Evolutionary conservation across 495 filamentous ascomycete species (phyloP).

Genomic region (Neurospora sp.): DNA sequence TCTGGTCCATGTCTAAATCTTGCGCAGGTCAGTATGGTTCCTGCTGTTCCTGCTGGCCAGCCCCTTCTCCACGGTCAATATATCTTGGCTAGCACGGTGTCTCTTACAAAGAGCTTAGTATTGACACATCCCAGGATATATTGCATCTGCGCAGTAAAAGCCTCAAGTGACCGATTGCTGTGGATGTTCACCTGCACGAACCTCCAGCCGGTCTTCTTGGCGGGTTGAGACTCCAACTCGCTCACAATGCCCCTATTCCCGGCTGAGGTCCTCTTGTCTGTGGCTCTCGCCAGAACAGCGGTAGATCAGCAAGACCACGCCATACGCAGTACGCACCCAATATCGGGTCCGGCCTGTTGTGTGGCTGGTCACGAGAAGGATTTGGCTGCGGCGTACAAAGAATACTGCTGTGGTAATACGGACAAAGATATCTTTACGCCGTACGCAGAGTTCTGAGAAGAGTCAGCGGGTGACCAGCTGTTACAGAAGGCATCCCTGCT

Average conservation of each 20-base stretch:
- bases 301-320: neutral
- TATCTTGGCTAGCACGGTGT: neutral
- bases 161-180: neutral
- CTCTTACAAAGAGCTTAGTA: neutral
- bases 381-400: neutral
- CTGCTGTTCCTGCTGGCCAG: neutral
- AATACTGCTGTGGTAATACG: neutral
- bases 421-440: neutral
- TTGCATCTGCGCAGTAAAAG: neutral
- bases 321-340: neutral
- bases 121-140: neutral
- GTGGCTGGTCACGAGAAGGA: neutral
- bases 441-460: neutral
- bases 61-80: neutral
- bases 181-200: neutral
- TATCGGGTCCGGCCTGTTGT: neutral
- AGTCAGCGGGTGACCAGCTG: neutral
- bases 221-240: neutral
- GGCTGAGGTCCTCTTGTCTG: neutral
- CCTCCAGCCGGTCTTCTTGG: neutral
- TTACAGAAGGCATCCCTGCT: neutral
- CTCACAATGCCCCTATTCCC: neutral
- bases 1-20: neutral
- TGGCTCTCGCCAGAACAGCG: neutral
- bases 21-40: neutral